Evolutionary conservation across 2,329 filamentous ascomycete genomes (phyloP).

Genomic region (Ophiostoma himal-ulmi): DNA sequence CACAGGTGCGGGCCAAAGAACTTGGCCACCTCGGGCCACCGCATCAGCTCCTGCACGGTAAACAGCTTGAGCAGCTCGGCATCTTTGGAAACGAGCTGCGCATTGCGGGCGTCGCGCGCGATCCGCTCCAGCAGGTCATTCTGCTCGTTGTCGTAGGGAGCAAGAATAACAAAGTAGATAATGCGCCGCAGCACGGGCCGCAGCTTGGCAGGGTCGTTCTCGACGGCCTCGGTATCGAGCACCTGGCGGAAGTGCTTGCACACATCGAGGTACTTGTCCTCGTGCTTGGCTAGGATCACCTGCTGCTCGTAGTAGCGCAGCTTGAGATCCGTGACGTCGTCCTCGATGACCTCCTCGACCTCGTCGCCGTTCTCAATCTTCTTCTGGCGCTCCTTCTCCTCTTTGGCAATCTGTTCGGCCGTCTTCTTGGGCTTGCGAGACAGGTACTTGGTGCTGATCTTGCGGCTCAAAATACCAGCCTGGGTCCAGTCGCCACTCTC

Average conservation of each 20-base stretch:
- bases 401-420: conserved; percentile 81
- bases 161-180: conserved; percentile 95
- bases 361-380: conserved; percentile 75
- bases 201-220: conserved; percentile 80
- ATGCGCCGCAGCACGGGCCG: conserved; percentile 85
- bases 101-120: conserved; percentile 74
- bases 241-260: conserved; percentile 99
- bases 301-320: conserved; percentile 96
- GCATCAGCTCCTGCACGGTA: conserved; percentile 93
- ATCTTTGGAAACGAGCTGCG: conserved; percentile 64
- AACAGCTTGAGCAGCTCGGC: conserved; percentile 88
- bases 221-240: conserved; percentile 89
- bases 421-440: conserved; percentile 75
- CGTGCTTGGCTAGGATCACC: conserved; percentile 90
- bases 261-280: conserved; percentile 92
- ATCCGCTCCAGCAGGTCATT: conserved; percentile 94
- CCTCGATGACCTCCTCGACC: conserved; percentile 67
- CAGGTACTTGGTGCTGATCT: conserved; percentile 94
- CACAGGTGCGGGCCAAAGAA: conserved; percentile 84
- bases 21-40: conserved; percentile 89
- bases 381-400: conserved; percentile 81
- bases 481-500: conserved; percentile 95
- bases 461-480: conserved; percentile 84
- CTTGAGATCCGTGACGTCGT: conserved; percentile 95
- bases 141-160: conserved; percentile 97